phyloP scores from a whole-genome alignment of 2,329 filamentous ascomycete genomes.

The Chaetomiaceae sp. region DNA sequence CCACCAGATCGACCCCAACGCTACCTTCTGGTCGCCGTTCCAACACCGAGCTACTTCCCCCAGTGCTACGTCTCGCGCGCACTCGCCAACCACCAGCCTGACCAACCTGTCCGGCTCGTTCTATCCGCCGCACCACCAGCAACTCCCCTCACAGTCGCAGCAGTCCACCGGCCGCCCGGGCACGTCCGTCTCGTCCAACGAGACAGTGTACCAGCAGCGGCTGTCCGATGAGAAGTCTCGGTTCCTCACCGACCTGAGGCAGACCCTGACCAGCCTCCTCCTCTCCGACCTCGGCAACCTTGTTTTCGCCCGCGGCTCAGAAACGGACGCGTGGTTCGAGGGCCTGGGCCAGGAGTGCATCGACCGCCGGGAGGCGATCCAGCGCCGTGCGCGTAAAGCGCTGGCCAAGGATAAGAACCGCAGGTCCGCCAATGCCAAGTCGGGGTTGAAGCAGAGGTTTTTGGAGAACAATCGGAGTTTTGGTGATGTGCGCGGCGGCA shows the following conservation, averaged over 20 bases:
- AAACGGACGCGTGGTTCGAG: conserved; percentile 86
- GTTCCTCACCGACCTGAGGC: conserved; percentile 75
- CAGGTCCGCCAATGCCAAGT: conserved; percentile 41
- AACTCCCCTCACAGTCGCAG: conserved; percentile 43
- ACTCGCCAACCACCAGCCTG: conserved; percentile 59
- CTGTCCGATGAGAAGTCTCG: conserved; percentile 65
- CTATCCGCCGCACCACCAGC: conserved; percentile 40
- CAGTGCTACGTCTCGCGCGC: conserved; percentile 54
- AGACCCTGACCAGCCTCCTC: conserved; percentile 76
- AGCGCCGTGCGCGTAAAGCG: conserved; percentile 42
- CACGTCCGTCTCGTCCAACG: conserved; percentile 63
- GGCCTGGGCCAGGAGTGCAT: conserved; percentile 63
- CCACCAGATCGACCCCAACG: conserved; percentile 67
- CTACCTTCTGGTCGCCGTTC: conserved; percentile 88
- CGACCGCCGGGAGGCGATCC: conserved; percentile 54
- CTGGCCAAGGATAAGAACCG: conserved; percentile 41
- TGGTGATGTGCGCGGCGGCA: conserved; percentile 55
- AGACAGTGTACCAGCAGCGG: conserved; percentile 60
- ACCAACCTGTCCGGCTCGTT: conserved; percentile 53
- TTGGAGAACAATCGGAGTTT: conserved; percentile 67
- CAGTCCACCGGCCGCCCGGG: conserved; percentile 54
- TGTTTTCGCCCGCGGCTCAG: conserved; percentile 82
- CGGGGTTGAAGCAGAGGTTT: conserved; percentile 44
- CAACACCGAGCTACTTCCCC: conserved; percentile 61
- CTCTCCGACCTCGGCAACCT: conserved; percentile 85